These are phyloP conservation scores for Exophiala sideris DNA, from an alignment of 2,329 filamentous ascomycete genomes.

Conservation along the genomic window DNA sequence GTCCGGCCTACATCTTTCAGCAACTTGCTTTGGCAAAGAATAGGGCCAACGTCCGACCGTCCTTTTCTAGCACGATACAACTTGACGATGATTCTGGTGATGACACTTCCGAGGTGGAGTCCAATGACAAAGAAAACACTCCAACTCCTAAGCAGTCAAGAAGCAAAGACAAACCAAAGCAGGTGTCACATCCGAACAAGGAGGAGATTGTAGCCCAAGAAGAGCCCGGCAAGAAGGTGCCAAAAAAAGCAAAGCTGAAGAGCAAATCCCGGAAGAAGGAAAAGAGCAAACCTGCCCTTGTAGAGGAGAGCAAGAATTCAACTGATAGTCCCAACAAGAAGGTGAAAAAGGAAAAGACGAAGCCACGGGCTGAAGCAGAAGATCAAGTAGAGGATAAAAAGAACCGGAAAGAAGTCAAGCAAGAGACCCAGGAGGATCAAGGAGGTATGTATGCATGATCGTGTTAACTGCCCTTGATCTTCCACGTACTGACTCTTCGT, in stretches of 20 bases:
- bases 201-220: neutral
- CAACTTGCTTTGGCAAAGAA: conserved; percentile 29
- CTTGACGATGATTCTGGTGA: conserved; percentile 4
- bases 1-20: conserved; percentile 12
- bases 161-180: conserved; percentile 7
- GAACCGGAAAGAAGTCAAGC: neutral
- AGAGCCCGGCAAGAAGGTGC: conserved; percentile 7
- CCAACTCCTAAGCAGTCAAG: conserved; percentile 6
- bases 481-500: neutral
- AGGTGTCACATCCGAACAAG: conserved; percentile 2
- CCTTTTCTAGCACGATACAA: conserved; percentile 5
- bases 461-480: neutral
- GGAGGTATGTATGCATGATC: neutral
- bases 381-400: conserved; percentile 2
- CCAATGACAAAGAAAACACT: conserved; percentile 8
- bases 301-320: neutral
- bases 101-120: neutral
- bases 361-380: conserved; percentile 7
- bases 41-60: conserved; percentile 3
- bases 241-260: conserved; percentile 4
- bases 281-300: neutral
- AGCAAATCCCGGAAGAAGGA: conserved; percentile 1
- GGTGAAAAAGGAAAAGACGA: neutral
- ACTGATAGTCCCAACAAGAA: neutral
- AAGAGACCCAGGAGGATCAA: neutral